These are phyloP conservation scores for Skeletonema tropicum DNA, from an alignment of 108 stramenopile species.

Conservation along the genomic window DNA sequence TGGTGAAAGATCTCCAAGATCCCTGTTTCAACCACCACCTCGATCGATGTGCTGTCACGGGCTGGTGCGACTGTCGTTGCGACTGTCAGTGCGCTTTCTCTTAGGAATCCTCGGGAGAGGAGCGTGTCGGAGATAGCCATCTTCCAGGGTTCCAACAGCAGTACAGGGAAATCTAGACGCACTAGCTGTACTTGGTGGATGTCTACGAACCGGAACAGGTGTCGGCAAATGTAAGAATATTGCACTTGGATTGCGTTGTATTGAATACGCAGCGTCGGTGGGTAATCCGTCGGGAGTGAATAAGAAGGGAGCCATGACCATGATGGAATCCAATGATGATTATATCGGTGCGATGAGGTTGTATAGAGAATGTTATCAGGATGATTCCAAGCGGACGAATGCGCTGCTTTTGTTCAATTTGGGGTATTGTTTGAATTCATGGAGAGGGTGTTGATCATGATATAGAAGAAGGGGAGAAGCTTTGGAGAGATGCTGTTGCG, in stretches of 20 bases:
- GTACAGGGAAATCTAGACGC: conserved; percentile 31
- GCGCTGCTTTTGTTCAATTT: conserved; percentile 36
- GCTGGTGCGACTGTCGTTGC: no score
- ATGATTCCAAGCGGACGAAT: conserved; percentile 10
- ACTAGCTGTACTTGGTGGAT: conserved; percentile 33
- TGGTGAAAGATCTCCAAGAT: no score
- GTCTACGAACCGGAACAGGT: conserved; percentile 38
- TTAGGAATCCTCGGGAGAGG: no score
- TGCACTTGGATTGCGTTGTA: conserved; percentile 4
- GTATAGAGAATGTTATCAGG: conserved; percentile 14
- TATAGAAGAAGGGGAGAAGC: neutral
- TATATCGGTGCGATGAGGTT: conserved; percentile 14
- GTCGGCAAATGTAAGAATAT: conserved; percentile 10
- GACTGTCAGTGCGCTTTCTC: no score
- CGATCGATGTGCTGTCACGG: no score
- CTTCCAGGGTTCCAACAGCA: no score
- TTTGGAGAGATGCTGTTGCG: conserved; percentile 27
- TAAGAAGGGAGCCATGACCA: conserved; percentile 24
- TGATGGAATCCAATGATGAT: conserved; percentile 14
- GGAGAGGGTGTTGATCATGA: conserved; percentile 20
- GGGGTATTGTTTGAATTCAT: conserved; percentile 23
- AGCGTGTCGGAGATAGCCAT: no score
- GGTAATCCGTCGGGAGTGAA: conserved; percentile 26
- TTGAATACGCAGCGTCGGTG: conserved; percentile 8
- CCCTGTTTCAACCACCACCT: no score